Percentiles rank a stretch among this genome's conserved stretches.
phyloP scores from a whole-genome alignment of 106 monocot genomes.

The Hemerocallis citrina region DNA sequence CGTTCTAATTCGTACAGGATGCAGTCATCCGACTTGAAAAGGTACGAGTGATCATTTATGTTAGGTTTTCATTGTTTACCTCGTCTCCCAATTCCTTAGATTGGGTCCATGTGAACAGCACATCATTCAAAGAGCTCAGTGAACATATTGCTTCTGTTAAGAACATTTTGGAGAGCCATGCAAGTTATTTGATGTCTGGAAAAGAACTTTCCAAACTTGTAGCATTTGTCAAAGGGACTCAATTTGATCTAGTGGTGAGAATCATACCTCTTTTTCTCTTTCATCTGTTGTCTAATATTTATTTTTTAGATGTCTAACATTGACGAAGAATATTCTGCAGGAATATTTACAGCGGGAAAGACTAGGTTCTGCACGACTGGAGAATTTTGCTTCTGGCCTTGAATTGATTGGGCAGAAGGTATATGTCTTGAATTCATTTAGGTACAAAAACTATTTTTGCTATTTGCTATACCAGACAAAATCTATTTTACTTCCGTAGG shows the following conservation, averaged over 20 bases:
- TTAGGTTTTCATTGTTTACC: not conserved
- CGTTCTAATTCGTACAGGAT: constrained; percentile 48
- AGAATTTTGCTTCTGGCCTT: constrained; percentile 92
- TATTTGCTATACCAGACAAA: too few species aligned
- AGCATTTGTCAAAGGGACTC: constrained; percentile 99
- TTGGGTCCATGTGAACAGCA: constrained; percentile 24
- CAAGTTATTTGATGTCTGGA: constrained; percentile 92
- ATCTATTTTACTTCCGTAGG: too few species aligned
- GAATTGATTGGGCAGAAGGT: constrained; percentile 99
- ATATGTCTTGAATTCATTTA: too few species aligned
- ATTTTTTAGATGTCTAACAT: constrained; percentile 3
- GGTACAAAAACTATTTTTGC: too few species aligned
- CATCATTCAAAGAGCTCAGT: constrained; percentile 83
- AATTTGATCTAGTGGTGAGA: constrained; percentile 97
- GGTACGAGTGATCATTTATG: constrained; percentile 23
- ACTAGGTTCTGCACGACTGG: constrained; percentile 79
- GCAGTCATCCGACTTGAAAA: constrained; percentile 77
- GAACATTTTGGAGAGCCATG: constrained; percentile 95
- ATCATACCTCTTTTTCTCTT: constrained; percentile 1
- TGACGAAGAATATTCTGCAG: constrained; percentile 27
- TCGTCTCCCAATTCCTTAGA: not conserved
- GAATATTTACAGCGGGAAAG: constrained; percentile 96
- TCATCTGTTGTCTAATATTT: not conserved
- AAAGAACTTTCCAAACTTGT: constrained; percentile 99
- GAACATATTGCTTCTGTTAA: constrained; percentile 91